Conservation (phyloP, 768 basidiomycete species). For the Leccinum disarticulatum region DNA sequence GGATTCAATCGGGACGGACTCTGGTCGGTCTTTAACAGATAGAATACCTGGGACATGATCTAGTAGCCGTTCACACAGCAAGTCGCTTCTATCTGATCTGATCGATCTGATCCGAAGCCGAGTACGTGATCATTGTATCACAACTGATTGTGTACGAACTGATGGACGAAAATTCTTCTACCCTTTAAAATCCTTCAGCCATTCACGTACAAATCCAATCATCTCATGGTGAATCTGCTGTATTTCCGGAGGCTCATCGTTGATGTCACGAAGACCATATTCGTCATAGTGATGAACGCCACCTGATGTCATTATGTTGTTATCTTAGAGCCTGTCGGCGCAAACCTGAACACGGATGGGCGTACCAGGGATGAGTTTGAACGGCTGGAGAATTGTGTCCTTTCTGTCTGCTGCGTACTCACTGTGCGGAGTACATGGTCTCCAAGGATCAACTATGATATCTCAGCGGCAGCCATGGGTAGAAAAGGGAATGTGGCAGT, state of each 20-base stretch:
- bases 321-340: neutral
- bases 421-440: conserved; percentile 82
- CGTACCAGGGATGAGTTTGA: conserved; percentile 84
- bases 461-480: neutral
- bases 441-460: conserved; percentile 81
- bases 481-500: conserved; percentile 7
- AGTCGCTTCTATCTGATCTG: neutral
- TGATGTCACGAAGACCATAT: conserved; percentile 63
- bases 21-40: neutral
- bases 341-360: conserved; percentile 8
- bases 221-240: conserved; percentile 77
- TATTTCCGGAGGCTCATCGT: conserved; percentile 75
- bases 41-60: no score
- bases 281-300: conserved; percentile 73
- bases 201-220: conserved; percentile 73
- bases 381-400: conserved; percentile 75
- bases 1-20: no score
- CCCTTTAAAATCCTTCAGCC: conserved; percentile 53
- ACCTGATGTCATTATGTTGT: conserved; percentile 35
- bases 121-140: neutral
- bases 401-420: conserved; percentile 62
- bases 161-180: conserved; percentile 3
- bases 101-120: no score
- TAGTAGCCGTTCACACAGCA: neutral
- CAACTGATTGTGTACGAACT: neutral